These are phyloP conservation scores for Knoxdaviesia capensis DNA, from an alignment of 2,329 filamentous ascomycete genomes.

Conservation along the genomic window DNA sequence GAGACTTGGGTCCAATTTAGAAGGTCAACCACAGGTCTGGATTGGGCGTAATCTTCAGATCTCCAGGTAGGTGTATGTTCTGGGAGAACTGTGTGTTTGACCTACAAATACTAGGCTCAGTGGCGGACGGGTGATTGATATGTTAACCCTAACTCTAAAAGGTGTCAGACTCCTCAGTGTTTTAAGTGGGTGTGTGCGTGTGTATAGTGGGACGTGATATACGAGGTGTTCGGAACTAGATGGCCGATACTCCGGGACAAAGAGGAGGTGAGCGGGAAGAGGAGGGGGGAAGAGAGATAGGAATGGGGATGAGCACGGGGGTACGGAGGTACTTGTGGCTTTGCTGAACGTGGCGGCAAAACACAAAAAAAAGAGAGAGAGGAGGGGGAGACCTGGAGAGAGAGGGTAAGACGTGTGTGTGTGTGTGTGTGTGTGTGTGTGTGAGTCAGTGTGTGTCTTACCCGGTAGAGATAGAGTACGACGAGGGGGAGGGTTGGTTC, in stretches of 20 bases:
- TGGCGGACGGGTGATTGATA: too few relatives aligned
- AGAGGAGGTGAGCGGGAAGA: constrained; percentile 2
- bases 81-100: too few relatives aligned
- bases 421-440: constrained; percentile 7
- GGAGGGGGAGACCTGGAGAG: not conserved
- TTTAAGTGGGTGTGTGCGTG: too few relatives aligned
- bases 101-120: too few relatives aligned
- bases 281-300: not conserved
- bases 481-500: not conserved
- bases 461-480: constrained; percentile 4
- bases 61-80: too few relatives aligned
- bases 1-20: too few relatives aligned
- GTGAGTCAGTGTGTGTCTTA: constrained; percentile 6
- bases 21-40: too few relatives aligned
- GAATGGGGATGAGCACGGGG: not conserved
- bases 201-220: too few relatives aligned
- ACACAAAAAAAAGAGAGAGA: not conserved
- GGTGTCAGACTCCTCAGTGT: too few relatives aligned
- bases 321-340: not conserved
- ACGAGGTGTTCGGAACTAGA: too few relatives aligned
- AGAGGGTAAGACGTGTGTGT: constrained; percentile 2
- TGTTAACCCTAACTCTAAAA: too few relatives aligned
- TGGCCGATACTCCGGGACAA: not conserved
- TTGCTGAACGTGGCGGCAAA: not conserved
- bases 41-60: too few relatives aligned